Percentiles rank a stretch among this genome's conserved stretches.
phyloP scores from a whole-genome alignment of 2,329 filamentous ascomycete genomes.

The Pseudomassariella vexata region DNA sequence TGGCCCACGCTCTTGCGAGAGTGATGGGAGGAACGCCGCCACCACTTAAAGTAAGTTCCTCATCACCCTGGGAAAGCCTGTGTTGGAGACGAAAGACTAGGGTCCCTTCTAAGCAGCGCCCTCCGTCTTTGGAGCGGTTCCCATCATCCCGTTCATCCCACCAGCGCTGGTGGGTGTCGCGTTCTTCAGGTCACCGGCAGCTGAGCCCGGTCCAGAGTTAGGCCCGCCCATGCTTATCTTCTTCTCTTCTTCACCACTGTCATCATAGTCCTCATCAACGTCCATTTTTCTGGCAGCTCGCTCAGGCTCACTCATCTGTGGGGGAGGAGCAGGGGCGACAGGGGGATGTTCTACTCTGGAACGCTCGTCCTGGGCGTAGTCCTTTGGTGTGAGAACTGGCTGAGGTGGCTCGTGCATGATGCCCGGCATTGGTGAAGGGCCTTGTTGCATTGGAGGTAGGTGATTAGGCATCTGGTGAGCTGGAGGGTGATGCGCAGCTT shows the following conservation, averaged over 20 bases:
- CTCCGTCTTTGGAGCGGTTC: slow-evolving; percentile 42
- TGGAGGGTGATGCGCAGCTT: slow-evolving; percentile 80
- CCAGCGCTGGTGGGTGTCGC: slow-evolving; percentile 36
- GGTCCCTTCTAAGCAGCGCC: slow-evolving; percentile 14
- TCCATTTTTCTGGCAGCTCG: slow-evolving; percentile 89
- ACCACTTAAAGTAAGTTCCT: too few species aligned
- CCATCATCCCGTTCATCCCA: slow-evolving; percentile 42
- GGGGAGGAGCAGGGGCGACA: slow-evolving; percentile 35
- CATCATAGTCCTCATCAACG: slow-evolving; percentile 95
- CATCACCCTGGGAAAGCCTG: too few species aligned
- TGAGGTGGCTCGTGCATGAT: slow-evolving; percentile 44
- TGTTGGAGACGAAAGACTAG: too few species aligned
- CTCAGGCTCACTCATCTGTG: slow-evolving; percentile 66
- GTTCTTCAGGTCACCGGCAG: slow-evolving; percentile 4
- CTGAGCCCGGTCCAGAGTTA: slow-evolving; percentile 36
- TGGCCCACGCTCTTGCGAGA: too few species aligned
- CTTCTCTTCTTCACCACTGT: slow-evolving; percentile 83
- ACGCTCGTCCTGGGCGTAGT: slow-evolving; percentile 53
- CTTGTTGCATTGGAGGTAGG: slow-evolving; percentile 59
- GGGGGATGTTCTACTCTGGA: slow-evolving; percentile 40
- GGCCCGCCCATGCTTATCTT: slow-evolving; percentile 36
- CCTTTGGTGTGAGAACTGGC: slow-evolving; percentile 43
- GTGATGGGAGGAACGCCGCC: too few species aligned
- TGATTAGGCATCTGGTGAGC: slow-evolving; percentile 53
- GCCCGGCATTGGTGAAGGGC: slow-evolving; percentile 47